phyloP scores from a whole-genome alignment of 352 stramenopile genomes.

The Globisporangium cystogenes region DNA sequence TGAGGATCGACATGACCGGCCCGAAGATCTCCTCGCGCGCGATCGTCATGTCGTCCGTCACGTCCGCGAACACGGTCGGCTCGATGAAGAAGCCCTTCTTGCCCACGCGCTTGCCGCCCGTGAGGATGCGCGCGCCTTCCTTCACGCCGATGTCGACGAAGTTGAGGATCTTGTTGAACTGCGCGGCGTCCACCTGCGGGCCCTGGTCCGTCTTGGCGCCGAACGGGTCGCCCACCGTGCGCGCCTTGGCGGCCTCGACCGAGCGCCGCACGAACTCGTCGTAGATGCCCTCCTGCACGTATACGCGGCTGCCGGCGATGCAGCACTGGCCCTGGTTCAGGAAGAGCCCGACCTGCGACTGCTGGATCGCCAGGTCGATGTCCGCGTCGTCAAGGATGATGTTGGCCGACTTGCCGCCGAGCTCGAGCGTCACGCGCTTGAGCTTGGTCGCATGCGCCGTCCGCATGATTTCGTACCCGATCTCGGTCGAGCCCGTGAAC shows the following conservation, averaged over 20 bases:
- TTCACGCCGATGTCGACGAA: constrained; percentile 75
- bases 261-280: constrained; percentile 79
- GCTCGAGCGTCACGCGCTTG: constrained; percentile 66
- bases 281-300: constrained; percentile 88
- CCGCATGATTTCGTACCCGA: constrained; percentile 61
- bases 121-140: constrained; percentile 81
- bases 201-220: constrained; percentile 28
- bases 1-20: constrained; percentile 86
- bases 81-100: constrained; percentile 87
- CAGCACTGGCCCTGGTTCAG: constrained; percentile 88
- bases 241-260: constrained; percentile 41
- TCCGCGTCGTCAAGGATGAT: constrained; percentile 74
- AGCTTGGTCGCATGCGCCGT: constrained; percentile 52
- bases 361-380: constrained; percentile 46
- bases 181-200: constrained; percentile 58
- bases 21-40: constrained; percentile 92
- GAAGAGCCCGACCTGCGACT: constrained; percentile 65
- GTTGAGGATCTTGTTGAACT: constrained; percentile 82
- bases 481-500: constrained; percentile 68
- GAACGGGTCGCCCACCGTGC: constrained; percentile 55
- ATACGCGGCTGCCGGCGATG: constrained; percentile 74
- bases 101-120: constrained; percentile 68
- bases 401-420: constrained; percentile 74
- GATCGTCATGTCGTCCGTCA: constrained; percentile 84
- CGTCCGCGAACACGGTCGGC: constrained; percentile 89